Percentiles rank a stretch among this genome's conserved stretches.
These are phyloP conservation scores for Elsinoe fawcettii DNA, from an alignment of 2,329 filamentous ascomycete species.

Conservation along the genomic window DNA sequence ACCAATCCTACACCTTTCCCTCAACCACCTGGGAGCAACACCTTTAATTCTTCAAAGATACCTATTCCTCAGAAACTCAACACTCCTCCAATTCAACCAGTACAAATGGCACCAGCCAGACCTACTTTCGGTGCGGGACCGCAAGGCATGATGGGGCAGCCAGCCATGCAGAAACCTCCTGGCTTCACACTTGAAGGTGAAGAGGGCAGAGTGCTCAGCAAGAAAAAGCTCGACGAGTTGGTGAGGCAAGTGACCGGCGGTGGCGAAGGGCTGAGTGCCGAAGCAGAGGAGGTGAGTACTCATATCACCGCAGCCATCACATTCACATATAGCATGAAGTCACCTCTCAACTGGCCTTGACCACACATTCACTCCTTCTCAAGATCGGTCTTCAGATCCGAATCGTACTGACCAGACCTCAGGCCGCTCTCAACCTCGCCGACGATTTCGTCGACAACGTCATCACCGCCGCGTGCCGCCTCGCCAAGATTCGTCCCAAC, in stretches of 20 bases:
- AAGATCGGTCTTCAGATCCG: background rate
- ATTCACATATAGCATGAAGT: constrained; percentile 17
- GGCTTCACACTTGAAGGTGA: constrained; percentile 84
- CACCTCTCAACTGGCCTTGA: background rate
- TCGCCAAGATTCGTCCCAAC: constrained; percentile 86
- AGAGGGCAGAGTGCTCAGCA: constrained; percentile 87
- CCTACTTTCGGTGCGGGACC: constrained; percentile 79
- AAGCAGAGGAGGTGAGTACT: constrained; percentile 80
- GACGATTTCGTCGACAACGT: constrained; percentile 95
- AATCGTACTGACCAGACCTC: constrained; percentile 7
- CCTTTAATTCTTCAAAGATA: constrained; percentile 54
- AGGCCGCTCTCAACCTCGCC: constrained; percentile 82
- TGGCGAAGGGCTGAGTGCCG: constrained; percentile 70
- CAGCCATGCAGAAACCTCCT: constrained; percentile 72
- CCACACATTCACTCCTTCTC: background rate
- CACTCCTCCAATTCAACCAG: constrained; percentile 63
- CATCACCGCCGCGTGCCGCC: constrained; percentile 74
- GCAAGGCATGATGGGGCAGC: constrained; percentile 79
- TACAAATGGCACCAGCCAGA: constrained; percentile 61
- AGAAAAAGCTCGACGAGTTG: constrained; percentile 94
- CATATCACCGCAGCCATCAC: background rate
- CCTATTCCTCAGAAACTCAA: constrained; percentile 76
- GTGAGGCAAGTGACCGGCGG: constrained; percentile 88
- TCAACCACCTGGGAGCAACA: constrained; percentile 22
- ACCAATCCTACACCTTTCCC: constrained; percentile 19